phyloP scores from a whole-genome alignment of 2,329 filamentous ascomycete species.

The Coniochaeta ligniaria region DNA sequence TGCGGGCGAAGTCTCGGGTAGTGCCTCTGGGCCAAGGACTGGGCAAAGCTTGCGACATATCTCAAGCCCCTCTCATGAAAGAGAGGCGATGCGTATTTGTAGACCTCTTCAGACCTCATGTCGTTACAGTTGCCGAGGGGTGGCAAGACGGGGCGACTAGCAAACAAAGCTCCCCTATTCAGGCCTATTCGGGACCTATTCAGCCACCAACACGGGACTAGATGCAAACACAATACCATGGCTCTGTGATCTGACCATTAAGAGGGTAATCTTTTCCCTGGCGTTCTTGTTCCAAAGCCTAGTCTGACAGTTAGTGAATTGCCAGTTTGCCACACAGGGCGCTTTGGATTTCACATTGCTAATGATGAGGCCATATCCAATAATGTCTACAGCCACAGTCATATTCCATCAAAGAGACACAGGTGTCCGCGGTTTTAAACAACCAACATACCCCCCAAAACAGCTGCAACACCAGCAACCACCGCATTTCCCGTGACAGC shows the following conservation, averaged over 20 bases:
- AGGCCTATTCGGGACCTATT: not conserved
- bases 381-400: not conserved
- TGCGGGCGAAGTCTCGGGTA: not conserved
- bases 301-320: not conserved
- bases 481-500: conserved; percentile 9
- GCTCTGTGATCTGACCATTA: not conserved
- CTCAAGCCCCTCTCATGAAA: not conserved
- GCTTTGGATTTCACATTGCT: not conserved
- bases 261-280: not conserved
- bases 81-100: not conserved
- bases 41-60: not conserved
- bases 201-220: not conserved
- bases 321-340: not conserved
- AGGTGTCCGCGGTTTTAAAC: not conserved
- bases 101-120: not conserved
- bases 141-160: not conserved
- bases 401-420: not conserved
- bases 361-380: too few species aligned
- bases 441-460: conserved; percentile 8
- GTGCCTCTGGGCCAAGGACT: not conserved
- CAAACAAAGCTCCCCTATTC: not conserved
- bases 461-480: conserved; percentile 9
- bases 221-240: not conserved
- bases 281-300: conserved; percentile 6
- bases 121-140: not conserved